phyloP scores from a whole-genome alignment of 345 rosid genomes.

The thale cress (Arabidopsis thaliana) region DNA sequence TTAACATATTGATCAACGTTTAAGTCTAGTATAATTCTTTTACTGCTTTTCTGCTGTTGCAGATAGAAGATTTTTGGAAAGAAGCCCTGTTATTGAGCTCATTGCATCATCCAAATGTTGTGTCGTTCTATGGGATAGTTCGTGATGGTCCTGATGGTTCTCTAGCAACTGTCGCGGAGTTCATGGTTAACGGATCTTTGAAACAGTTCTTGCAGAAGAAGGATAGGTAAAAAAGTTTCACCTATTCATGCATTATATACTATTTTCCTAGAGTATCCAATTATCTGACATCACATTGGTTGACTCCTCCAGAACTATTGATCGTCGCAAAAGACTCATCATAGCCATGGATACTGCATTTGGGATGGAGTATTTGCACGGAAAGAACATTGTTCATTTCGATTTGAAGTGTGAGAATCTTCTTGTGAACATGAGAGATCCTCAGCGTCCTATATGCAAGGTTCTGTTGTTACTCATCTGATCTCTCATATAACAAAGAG shows the following conservation, averaged over 20 bases:
- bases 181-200: slow-evolving; percentile 98
- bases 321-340: slow-evolving; percentile 98
- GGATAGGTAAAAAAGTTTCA: slow-evolving; percentile 67
- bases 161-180: slow-evolving; percentile 93
- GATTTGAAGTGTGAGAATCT: slow-evolving; percentile 98
- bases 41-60: slow-evolving; percentile 41
- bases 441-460: slow-evolving; percentile 98
- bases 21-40: slow-evolving; percentile 19
- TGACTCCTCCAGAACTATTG: slow-evolving; percentile 75
- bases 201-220: slow-evolving; percentile 98
- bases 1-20: neutral
- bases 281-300: slow-evolving; percentile 30
- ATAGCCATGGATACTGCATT: slow-evolving; percentile 98
- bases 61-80: slow-evolving; percentile 99
- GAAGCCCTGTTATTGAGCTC: slow-evolving; percentile 95
- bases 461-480: slow-evolving; percentile 41
- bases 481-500: slow-evolving; percentile 9
- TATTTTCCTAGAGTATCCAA: neutral
- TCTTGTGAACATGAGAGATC: slow-evolving; percentile 98
- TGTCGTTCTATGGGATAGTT: slow-evolving; percentile 96
- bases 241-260: slow-evolving; percentile 12
- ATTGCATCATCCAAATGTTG: slow-evolving; percentile 98
- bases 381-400: slow-evolving; percentile 95
- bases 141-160: slow-evolving; percentile 99
- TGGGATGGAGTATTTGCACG: slow-evolving; percentile 99